Base-by-base conservation (phyloP, 2,329 filamentous ascomycete genomes). In the Magnaporthiopsis incrustans region DNA sequence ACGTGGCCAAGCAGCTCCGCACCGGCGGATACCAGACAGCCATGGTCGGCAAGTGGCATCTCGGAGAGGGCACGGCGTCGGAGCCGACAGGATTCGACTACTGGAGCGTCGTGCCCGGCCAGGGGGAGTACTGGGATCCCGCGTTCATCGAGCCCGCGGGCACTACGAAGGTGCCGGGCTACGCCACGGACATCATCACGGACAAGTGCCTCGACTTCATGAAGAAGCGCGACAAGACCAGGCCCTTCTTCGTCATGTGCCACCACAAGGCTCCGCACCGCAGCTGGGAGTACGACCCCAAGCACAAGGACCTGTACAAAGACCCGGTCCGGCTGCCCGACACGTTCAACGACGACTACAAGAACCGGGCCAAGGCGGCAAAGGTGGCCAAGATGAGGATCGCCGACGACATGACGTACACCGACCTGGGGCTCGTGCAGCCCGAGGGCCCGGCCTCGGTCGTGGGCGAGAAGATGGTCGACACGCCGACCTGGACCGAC, bases 261-360 rank as follows among this genome's bases (percentile, higher is more conserved):
- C 82, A 84, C 66, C 81, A 84, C 69, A 84, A 84, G 67, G 82
- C 82, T 0, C 81, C 82, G 0, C 82, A 84, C 66, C 74, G 81
- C 4, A 77, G 74, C 18, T 84, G 82, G 81, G 81, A 84, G 67
- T 82, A 73, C 63, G 73, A 83, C 65, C 67, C 74, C 7, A 80
- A 80, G 66, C 79, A 84, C 70, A 79, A 78, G 64, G 56, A 77
- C 59, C 70, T 83, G 2, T 84, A 83, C 69, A 74, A 71, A 1
- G 77, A 83, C 11, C 76, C 75, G 0, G 71, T 82, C 58, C 72
- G 72, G 14, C 67, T 83, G 0, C 82, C 82, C 0, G 80, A 83
- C 59, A 84, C 81, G 0, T 84, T 80, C 66, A 76, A 71, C 18
- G 82, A 84, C 62, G 80, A 84, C 71, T 84, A 84, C 70, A 82